These are phyloP conservation scores for Rhodotorula graminis DNA, from an alignment of 768 basidiomycete genomes.

Conservation along the genomic window DNA sequence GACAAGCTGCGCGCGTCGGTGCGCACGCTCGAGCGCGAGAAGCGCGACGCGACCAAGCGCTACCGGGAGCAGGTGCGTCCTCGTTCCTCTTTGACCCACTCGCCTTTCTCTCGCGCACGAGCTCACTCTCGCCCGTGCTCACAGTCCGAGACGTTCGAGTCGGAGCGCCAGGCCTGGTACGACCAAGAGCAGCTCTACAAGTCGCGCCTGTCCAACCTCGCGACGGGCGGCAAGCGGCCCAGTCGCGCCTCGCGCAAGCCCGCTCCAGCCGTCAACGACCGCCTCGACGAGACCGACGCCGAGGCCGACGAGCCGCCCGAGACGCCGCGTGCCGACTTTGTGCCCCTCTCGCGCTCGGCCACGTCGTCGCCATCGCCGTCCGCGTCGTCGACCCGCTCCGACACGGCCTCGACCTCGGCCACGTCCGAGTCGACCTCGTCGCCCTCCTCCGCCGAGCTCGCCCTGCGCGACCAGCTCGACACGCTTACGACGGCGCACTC, in stretches of 20 bases:
- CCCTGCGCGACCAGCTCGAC: conserved; percentile 73
- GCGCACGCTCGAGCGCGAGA: conserved; percentile 82
- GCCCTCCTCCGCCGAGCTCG: conserved; percentile 69
- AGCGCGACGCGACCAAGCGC: conserved; percentile 70
- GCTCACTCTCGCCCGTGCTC: conserved; percentile 32
- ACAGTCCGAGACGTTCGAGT: conserved; percentile 81
- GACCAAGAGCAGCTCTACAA: conserved; percentile 92
- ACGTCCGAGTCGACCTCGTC: conserved; percentile 19
- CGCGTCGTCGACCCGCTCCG: conserved; percentile 38
- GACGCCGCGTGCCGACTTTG: conserved; percentile 8
- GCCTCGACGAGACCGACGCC: neutral
- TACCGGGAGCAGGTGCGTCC: conserved; percentile 77
- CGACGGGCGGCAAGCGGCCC: conserved; percentile 54
- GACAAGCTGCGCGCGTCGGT: conserved; percentile 77
- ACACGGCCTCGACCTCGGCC: conserved; percentile 49
- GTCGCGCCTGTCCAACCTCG: conserved; percentile 76
- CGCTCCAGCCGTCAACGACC: neutral
- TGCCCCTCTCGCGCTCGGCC: neutral
- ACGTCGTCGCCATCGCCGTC: neutral
- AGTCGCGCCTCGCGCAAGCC: neutral
- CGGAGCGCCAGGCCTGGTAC: conserved; percentile 84
- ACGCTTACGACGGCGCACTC: conserved; percentile 79
- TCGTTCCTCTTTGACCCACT: neutral
- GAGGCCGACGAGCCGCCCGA: neutral
- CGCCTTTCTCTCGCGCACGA: conserved; percentile 10